Percentiles rank a stretch among this genome's conserved stretches.
Evolutionary conservation across 306 rosid species (phyloP).

Genomic region (Ziziphus jujuba): DNA sequence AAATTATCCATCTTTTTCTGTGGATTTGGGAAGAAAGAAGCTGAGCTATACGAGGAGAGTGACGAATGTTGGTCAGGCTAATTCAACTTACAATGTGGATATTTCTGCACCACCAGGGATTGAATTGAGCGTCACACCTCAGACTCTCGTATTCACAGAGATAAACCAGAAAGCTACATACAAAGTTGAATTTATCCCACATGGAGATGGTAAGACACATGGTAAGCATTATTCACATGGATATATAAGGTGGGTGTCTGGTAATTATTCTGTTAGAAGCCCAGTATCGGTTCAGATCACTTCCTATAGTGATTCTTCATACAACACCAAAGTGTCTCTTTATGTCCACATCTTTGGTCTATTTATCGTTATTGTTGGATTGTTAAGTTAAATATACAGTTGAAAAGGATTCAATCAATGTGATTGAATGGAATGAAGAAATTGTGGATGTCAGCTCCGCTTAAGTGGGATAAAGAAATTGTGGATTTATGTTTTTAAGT

Average conservation of each 20-base stretch:
- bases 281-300: constrained; percentile 10
- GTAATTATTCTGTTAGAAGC: neutral
- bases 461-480: no score
- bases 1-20: constrained; percentile 51
- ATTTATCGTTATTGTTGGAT: no score
- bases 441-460: no score
- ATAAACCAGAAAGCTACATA: neutral
- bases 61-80: constrained; percentile 48
- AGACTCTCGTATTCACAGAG: neutral
- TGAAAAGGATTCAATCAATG: no score
- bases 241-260: neutral
- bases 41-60: constrained; percentile 33
- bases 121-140: neutral
- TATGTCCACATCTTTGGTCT: no score
- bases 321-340: constrained; percentile 9
- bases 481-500: no score
- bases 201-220: neutral
- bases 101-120: neutral
- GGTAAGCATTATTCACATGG: neutral
- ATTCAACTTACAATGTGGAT: neutral
- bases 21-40: constrained; percentile 23
- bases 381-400: no score
- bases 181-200: neutral
- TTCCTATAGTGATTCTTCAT: constrained; percentile 21
- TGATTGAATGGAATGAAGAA: no score